A percentile compares a stretch with the other conserved stretches of the same genome.
Evolutionary conservation across 352 stramenopile genomes (phyloP).

Genomic region (Globisporangium takayamanum): DNA sequence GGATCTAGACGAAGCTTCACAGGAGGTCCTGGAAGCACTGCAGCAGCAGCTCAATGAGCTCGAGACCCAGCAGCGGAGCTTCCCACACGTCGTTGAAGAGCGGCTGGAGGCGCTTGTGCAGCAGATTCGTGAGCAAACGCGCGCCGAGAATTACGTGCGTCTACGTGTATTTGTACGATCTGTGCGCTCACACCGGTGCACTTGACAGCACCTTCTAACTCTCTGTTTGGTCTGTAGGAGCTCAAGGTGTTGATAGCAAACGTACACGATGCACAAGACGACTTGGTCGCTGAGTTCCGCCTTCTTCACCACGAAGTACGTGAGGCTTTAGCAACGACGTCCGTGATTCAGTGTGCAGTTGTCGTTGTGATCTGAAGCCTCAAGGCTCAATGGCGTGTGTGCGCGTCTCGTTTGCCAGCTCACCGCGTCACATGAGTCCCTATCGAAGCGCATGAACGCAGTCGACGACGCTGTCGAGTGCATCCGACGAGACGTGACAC

Average conservation of each 20-base stretch:
- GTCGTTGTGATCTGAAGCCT: background rate
- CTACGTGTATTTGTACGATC: background rate
- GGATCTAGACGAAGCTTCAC: constrained; percentile 48
- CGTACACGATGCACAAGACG: constrained; percentile 39
- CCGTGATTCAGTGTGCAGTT: background rate
- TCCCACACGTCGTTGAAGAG: constrained; percentile 23
- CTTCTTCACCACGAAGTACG: constrained; percentile 41
- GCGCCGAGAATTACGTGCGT: constrained; percentile 32
- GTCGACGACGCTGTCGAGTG: constrained; percentile 39
- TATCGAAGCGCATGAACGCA: constrained; percentile 28
- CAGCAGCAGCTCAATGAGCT: constrained; percentile 50
- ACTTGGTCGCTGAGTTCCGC: constrained; percentile 31
- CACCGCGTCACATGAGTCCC: constrained; percentile 29
- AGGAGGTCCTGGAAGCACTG: constrained; percentile 45
- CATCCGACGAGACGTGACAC: constrained; percentile 27
- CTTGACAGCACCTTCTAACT: no score
- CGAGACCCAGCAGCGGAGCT: constrained; percentile 23
- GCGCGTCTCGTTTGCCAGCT: background rate
- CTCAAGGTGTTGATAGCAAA: constrained; percentile 31
- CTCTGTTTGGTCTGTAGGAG: constrained; percentile 20
- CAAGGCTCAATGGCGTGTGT: background rate
- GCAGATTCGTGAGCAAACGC: constrained; percentile 24
- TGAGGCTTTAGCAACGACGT: background rate
- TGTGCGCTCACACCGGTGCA: background rate
- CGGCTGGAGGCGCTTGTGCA: constrained; percentile 23